Evolutionary conservation across 257 asterid genomes (phyloP).

Genomic region (Nicotiana knightiana): DNA sequence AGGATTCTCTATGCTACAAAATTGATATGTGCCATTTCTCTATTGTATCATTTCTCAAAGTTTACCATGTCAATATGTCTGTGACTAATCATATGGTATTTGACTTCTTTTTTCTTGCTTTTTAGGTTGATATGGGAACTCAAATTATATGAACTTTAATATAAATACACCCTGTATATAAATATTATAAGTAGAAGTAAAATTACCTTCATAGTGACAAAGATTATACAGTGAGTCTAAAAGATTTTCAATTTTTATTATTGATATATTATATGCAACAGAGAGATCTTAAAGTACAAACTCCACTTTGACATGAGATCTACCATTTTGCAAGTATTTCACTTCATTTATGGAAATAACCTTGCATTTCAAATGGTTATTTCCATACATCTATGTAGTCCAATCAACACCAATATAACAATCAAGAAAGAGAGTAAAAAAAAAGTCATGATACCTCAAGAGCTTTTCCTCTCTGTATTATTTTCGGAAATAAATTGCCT

Average conservation of each 20-base stretch:
- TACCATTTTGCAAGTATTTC: no score
- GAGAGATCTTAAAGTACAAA: not conserved
- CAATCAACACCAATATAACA: not conserved
- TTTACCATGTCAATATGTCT: not conserved
- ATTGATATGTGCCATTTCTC: not conserved
- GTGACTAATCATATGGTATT: not conserved
- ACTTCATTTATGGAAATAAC: no score
- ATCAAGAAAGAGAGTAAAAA: not conserved
- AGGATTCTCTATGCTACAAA: not conserved
- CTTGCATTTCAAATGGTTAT: not conserved
- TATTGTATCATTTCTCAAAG: not conserved
- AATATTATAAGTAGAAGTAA: not conserved
- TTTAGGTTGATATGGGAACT: not conserved
- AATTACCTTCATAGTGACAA: not conserved
- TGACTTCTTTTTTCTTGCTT: not conserved
- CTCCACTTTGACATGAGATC: not conserved
- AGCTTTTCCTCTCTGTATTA: not conserved
- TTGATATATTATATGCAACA: not conserved
- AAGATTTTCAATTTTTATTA: not conserved
- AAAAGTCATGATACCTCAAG: not conserved
- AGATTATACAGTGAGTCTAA: not conserved
- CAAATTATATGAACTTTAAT: not conserved
- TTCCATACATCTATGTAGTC: not conserved
- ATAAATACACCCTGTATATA: not conserved
- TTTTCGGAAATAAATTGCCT: not conserved